Evolutionary conservation across 768 basidiomycete genomes (phyloP), one percentile per base, ranked within the genome.

Genomic region (Suillus subalutaceus): DNA sequence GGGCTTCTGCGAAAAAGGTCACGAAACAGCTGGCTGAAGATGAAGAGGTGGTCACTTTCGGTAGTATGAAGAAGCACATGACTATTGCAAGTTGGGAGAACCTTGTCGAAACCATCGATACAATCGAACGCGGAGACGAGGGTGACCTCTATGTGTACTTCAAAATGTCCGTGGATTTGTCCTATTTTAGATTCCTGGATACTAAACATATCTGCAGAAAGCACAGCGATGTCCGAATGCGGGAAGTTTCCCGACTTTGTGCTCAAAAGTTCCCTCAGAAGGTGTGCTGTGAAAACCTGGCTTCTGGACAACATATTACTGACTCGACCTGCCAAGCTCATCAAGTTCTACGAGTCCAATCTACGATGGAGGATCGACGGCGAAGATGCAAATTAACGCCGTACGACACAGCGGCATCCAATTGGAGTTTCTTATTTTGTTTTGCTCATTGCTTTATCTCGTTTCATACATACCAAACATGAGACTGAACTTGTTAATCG

Each of bases 261-360:
- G 83, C 81, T 23, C 74, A 85, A 63, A 88, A 87, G 71, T 91
- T 92, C 77, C 91, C 92, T 9, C 85, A 86, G 66, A 86, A 86
- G 81, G 92, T 88, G 43, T 15, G 81, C 70, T 35, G 57, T 63
- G 76, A 53, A 23, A 63, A 43, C 38, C 23, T 63, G 62, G 16
- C n/a, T 46, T 32, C 35, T 55, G 30, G 58, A 40, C 35, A 18
- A 46, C 41, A 40, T 10, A 41, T 38, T 35, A 26, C 65, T 70
- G 30, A 68, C 53, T 44, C 16, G 3, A n/a, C 64, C 69, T 58
- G 52, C 62, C 15, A 69, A 91, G 90, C 76, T 91, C 38, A 79
- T 91, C 65, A 69, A 79, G 37, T 91, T 91, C 73, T 91, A 90
- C 62, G 90, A 91, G 74, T 71, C 79, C 20, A 88, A 91, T 75